Conservation (phyloP, 140 eudicot genomes). For the Oenanthe javanica region DNA sequence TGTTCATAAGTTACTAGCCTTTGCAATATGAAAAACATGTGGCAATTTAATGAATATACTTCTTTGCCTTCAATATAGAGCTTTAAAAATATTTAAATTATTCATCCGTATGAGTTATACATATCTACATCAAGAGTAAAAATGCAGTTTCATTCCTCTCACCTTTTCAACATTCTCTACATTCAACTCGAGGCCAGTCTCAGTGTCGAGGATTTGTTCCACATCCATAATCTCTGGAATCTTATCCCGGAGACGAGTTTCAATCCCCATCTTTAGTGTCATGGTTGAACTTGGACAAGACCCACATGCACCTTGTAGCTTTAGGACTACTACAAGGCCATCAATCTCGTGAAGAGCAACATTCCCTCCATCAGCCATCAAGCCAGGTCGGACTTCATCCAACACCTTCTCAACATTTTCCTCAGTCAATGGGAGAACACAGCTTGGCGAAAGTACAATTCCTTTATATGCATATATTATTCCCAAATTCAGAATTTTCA, state of each 20-base stretch:
- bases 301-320: constrained; percentile 96
- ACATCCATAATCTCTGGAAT: constrained; percentile 87
- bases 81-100: background rate
- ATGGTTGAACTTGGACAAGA: constrained; percentile 94
- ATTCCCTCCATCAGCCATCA: constrained; percentile 98
- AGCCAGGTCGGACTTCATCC: constrained; percentile 88
- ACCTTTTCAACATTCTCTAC: constrained; percentile 95
- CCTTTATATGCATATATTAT: constrained; percentile 26
- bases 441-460: constrained; percentile 40
- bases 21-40: background rate
- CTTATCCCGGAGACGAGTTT: constrained; percentile 77
- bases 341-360: constrained; percentile 90
- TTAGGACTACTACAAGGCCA: constrained; percentile 77
- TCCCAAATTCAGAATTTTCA: background rate
- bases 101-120: background rate
- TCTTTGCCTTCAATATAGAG: background rate
- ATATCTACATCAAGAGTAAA: background rate
- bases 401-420: constrained; percentile 90
- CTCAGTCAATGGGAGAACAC: constrained; percentile 85
- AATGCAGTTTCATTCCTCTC: background rate
- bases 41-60: background rate
- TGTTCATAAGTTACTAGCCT: background rate
- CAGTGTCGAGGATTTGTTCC: constrained; percentile 71
- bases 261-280: constrained; percentile 90
- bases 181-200: constrained; percentile 88